These are phyloP conservation scores for Nicotiana undulata DNA, from an alignment of 257 asterid species.

Conservation along the genomic window DNA sequence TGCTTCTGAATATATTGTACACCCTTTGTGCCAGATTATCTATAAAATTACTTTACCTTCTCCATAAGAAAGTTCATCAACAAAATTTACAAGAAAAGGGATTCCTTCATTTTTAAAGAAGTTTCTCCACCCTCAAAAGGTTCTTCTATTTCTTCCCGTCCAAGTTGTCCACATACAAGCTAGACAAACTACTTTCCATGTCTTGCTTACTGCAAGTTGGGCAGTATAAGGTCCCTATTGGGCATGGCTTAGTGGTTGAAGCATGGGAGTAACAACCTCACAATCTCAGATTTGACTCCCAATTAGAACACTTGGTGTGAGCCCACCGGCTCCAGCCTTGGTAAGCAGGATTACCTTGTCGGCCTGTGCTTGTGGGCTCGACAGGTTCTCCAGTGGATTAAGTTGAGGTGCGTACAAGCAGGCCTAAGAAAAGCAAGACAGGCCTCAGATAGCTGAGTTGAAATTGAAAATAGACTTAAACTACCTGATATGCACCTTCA, in stretches of 20 bases:
- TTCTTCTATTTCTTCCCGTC: background rate
- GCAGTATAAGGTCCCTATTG: background rate
- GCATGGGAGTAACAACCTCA: background rate
- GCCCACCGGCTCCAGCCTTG: background rate
- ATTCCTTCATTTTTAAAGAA: background rate
- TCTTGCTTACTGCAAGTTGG: background rate
- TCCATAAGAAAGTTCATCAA: too few species aligned
- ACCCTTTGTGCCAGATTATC: too few species aligned
- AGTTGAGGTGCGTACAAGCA: background rate
- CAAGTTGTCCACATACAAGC: background rate
- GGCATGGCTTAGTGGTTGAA: background rate
- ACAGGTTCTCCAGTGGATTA: background rate
- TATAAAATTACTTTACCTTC: too few species aligned
- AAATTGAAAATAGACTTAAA: background rate
- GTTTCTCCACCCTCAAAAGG: background rate
- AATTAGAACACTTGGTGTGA: background rate
- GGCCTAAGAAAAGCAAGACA: background rate
- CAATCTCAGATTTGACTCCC: background rate
- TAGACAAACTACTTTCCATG: background rate
- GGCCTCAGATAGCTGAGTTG: background rate
- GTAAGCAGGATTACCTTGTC: background rate
- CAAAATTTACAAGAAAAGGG: background rate
- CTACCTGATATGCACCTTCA: background rate
- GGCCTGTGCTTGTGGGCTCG: background rate
- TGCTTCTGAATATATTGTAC: too few species aligned